Evolutionary conservation across 1,139 yeast species (phyloP), one percentile per base, ranked within the genome.

Genomic region (Blastobotrys aristatus): DNA sequence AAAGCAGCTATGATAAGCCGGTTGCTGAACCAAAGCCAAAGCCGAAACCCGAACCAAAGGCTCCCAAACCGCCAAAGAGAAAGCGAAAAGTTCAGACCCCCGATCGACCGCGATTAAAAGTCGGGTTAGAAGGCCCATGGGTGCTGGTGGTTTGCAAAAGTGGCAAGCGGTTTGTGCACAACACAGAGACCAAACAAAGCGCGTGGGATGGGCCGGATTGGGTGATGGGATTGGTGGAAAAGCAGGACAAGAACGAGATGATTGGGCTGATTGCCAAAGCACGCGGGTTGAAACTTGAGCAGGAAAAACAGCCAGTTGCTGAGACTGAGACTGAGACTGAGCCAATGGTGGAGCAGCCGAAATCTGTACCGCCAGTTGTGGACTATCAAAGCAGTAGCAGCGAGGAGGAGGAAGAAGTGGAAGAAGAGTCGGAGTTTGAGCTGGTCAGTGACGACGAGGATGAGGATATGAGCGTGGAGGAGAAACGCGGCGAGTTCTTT

Each of bases 101-200:
- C 7, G 58, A 51, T 33, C 41, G 55, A 27, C 58, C 62, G 17
- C 54, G 45, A 37, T 42, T 56, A 38, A 53, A 57, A 43, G 14
- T 57, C 8, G 57, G 55, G 5, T 43, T 57, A 17, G 60, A 54
- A 8, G 53, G 53, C 21, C 60, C 63, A 2, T 77, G 81, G 81
- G 43, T 57, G 6, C 52, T 76, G 37, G 66, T 77, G 1, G 66
- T 77, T 20, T 66, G 74, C 13, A 62, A 62, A 21, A 61, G 66
- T 1, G 83, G 82, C 0, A 53, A 68, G 3, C 71, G 75, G 54
- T 77, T 73, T 57, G 76, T 70, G 40, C 65, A 71, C 50, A 67
- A 75, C 53, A 44, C 41, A 2, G 52, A 46, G 3, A 61, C 70
- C 0, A 55, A 55, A 6, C 55, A 57, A 43, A 68, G 77, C 0